Conservation (phyloP, 192 early-diverging fungal species). For the Backusella circina region DNA sequence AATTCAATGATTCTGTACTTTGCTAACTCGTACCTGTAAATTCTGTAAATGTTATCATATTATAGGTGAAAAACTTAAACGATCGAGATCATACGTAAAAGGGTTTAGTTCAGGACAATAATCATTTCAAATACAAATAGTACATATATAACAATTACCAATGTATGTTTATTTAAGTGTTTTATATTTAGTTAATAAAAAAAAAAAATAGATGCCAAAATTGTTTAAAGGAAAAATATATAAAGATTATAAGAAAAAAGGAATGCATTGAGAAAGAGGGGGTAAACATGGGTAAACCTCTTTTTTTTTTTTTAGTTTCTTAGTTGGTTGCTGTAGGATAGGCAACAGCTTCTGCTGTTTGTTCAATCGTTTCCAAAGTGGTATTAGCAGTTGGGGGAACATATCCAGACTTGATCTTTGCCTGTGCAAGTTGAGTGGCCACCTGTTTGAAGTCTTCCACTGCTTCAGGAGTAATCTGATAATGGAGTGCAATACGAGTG, state of each 20-base stretch:
- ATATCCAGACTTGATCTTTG: constrained; percentile 1
- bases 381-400: not conserved
- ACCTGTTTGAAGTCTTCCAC: constrained; percentile 47
- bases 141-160: too few relatives aligned
- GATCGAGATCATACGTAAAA: too few relatives aligned
- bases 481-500: constrained; percentile 65
- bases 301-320: not conserved
- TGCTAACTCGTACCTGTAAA: too few relatives aligned
- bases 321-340: not conserved
- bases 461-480: constrained; percentile 57
- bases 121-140: too few relatives aligned
- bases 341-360: not conserved
- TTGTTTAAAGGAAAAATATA: not conserved
- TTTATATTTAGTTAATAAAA: not conserved
- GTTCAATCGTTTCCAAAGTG: not conserved
- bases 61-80: too few relatives aligned
- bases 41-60: too few relatives aligned
- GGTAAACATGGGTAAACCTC: not conserved
- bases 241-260: not conserved
- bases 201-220: not conserved
- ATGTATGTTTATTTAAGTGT: not conserved
- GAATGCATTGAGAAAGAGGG: not conserved
- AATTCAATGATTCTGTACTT: too few relatives aligned
- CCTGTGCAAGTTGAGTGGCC: constrained; percentile 4
- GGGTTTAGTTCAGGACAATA: not conserved